Percentiles rank a stretch among this genome's conserved stretches.
Evolutionary conservation across 169 alveolate genomes (phyloP).

Genomic region (Theileria parva): DNA sequence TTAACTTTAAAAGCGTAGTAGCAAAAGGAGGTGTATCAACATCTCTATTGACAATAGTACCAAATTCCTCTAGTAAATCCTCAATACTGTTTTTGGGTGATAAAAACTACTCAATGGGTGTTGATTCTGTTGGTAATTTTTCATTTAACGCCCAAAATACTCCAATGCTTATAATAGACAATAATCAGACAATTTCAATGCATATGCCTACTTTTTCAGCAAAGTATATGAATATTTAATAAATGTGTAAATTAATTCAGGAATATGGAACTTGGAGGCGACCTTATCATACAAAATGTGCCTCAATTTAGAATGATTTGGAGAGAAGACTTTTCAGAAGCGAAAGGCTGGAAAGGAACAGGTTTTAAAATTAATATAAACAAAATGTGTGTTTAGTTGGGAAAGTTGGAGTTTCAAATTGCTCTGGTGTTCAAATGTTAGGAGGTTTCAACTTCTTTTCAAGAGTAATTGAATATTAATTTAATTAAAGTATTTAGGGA

Average conservation of each 20-base stretch:
- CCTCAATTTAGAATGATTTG: conserved; percentile 74
- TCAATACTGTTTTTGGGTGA: conserved; percentile 40
- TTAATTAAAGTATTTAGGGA: conserved; percentile 42
- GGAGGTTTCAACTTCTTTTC: conserved; percentile 72
- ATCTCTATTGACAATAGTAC: conserved; percentile 53
- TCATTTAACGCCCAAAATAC: conserved; percentile 48
- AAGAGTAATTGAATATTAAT: conserved; percentile 17
- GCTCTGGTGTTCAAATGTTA: conserved; percentile 76
- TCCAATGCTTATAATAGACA: conserved; percentile 60
- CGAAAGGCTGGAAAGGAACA: conserved; percentile 77
- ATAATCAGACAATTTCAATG: conserved; percentile 52
- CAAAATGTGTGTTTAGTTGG: conserved; percentile 29
- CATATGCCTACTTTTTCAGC: conserved; percentile 60
- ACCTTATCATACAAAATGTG: conserved; percentile 61
- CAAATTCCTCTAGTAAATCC: conserved; percentile 30
- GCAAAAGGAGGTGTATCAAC: conserved; percentile 66
- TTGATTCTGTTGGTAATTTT: conserved; percentile 65
- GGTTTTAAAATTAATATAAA: conserved; percentile 24
- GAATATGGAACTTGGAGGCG: conserved; percentile 68
- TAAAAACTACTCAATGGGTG: conserved; percentile 51
- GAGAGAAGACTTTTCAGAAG: conserved; percentile 68
- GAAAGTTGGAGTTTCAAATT: conserved; percentile 62
- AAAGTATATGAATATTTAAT: conserved; percentile 4
- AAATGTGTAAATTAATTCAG: conserved; percentile 10
- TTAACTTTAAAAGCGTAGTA: conserved; percentile 20